phyloP scores from a whole-genome alignment of 306 rosid genomes.

The Quercus suber region DNA sequence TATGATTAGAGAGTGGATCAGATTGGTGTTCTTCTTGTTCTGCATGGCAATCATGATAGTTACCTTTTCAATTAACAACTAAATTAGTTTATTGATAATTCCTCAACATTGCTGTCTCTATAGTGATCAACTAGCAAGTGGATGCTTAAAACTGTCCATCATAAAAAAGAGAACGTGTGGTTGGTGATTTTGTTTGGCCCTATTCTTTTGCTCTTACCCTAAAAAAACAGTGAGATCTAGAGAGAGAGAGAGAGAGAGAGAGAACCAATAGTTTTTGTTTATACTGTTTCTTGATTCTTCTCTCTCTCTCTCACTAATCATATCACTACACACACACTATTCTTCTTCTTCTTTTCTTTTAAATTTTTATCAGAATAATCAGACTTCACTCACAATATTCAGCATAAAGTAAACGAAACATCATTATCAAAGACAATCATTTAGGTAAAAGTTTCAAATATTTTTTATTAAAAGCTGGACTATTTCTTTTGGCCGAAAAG shows the following conservation, averaged over 20 bases:
- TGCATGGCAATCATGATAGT: slow-evolving; percentile 1
- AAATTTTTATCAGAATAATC: no score
- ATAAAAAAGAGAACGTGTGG: no score
- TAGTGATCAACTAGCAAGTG: no score
- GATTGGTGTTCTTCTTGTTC: not conserved
- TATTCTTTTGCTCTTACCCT: not conserved
- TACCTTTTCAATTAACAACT: not conserved
- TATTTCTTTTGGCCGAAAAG: not conserved
- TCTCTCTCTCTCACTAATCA: not conserved
- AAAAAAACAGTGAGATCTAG: not conserved
- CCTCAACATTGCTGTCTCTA: no score
- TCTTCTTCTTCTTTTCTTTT: no score
- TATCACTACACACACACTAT: no score
- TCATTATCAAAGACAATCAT: slow-evolving; percentile 36
- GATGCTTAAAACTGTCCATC: no score
- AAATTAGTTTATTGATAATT: not conserved
- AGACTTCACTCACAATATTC: not conserved
- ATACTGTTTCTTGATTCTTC: not conserved
- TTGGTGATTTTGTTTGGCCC: not conserved
- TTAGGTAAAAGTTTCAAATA: slow-evolving; percentile 32
- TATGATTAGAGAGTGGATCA: not conserved
- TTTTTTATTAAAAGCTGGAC: slow-evolving; percentile 20
- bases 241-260: not conserved
- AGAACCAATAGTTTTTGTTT: not conserved
- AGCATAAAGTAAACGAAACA: slow-evolving; percentile 14